Evolutionary conservation across 345 rosid genomes (phyloP).

Genomic region (Adansonia digitata): DNA sequence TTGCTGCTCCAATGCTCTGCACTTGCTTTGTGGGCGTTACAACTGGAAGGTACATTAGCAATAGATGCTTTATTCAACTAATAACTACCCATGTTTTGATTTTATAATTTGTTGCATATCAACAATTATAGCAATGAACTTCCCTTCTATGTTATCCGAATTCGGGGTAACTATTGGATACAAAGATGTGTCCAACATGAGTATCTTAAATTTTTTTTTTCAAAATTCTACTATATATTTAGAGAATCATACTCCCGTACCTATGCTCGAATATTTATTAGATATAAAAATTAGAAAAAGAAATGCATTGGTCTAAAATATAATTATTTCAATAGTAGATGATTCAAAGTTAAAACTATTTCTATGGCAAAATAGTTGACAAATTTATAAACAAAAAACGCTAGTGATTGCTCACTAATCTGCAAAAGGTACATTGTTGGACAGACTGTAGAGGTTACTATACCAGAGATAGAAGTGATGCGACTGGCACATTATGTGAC

Average conservation of each 20-base stretch:
- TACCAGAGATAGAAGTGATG: conserved; percentile 73
- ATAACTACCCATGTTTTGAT: background rate
- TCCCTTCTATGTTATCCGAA: background rate
- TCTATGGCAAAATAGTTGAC: background rate
- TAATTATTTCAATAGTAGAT: too few relatives aligned
- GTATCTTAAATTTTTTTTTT: too few relatives aligned
- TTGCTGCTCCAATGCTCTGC: conserved; percentile 45
- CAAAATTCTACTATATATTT: too few relatives aligned
- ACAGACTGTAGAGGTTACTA: conserved; percentile 57
- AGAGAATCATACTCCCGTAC: too few relatives aligned
- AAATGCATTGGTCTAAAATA: too few relatives aligned
- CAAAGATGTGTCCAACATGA: too few relatives aligned
- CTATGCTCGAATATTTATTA: too few relatives aligned
- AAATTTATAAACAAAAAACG: background rate
- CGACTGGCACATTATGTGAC: conserved; percentile 67
- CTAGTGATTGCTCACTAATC: conserved; percentile 19
- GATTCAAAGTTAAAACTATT: too few relatives aligned
- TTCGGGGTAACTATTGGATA: too few relatives aligned
- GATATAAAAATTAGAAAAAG: too few relatives aligned
- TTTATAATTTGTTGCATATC: background rate
- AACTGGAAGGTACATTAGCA: conserved; percentile 54
- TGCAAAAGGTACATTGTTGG: background rate
- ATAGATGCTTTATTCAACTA: background rate
- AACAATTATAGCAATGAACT: background rate
- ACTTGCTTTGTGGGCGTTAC: conserved; percentile 28